phyloP scores from a whole-genome alignment of 768 basidiomycete genomes.

The Tricholoma flavovirens region DNA sequence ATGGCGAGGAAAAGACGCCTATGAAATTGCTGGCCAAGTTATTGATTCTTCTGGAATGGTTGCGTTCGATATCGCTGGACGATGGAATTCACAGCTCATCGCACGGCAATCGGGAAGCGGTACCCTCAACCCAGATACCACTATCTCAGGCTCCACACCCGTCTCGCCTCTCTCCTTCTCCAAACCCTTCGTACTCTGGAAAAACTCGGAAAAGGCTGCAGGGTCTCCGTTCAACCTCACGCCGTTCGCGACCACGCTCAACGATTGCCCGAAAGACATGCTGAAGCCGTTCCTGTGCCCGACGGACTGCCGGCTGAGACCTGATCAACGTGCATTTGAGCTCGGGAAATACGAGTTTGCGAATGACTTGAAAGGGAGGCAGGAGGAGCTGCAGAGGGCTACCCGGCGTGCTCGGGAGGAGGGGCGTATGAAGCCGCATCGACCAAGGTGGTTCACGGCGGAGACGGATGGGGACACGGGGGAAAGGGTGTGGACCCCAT shows the following conservation, averaged over 20 bases:
- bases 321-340: constrained; percentile 95
- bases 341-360: constrained; percentile 78
- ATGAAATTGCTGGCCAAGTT: constrained; percentile 87
- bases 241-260: constrained; percentile 88
- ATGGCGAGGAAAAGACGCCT: constrained; percentile 89
- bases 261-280: constrained; percentile 72
- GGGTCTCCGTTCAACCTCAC: constrained; percentile 91
- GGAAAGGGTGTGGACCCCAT: constrained; percentile 83
- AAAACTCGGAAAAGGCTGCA: constrained; percentile 77
- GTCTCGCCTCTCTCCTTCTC: constrained; percentile 34
- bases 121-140: constrained; percentile 66
- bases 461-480: constrained; percentile 84
- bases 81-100: constrained; percentile 94
- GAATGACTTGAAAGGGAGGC: constrained; percentile 69
- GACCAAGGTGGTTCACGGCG: constrained; percentile 82
- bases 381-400: constrained; percentile 79
- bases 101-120: constrained; percentile 65
- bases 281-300: constrained; percentile 72
- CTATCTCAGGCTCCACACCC: constrained; percentile 43
- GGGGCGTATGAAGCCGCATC: constrained; percentile 64
- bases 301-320: constrained; percentile 88
- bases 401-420: constrained; percentile 73
- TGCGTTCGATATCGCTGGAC: constrained; percentile 86
- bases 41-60: constrained; percentile 56
- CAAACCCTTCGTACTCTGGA: constrained; percentile 68